Evolutionary conservation across 345 rosid species (phyloP), one percentile per base, ranked within the genome.

Genomic region (Populus tremula): DNA sequence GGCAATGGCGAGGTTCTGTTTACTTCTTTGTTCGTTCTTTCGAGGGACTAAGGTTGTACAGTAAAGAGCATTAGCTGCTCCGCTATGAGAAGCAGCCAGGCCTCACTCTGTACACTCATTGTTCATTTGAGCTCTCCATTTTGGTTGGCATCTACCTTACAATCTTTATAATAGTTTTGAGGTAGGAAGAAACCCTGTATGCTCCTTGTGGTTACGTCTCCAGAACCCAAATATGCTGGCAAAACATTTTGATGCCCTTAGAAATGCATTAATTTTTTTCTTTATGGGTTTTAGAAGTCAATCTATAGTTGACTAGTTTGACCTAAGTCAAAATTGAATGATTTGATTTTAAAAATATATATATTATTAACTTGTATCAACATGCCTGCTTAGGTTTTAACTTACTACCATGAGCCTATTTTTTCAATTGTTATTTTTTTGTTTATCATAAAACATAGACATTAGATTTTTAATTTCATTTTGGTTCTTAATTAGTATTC

Each of bases 31-130:
- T 18, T 47, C 23, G 12, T 31, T 53, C 49, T 25, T 23, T 50
- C 0, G 21, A 38, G 14, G 78, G 41, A 31, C 6, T 2, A 17
- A 62, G 69, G 45, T 29, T 74, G 80, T 75, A 71, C 59, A 71
- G 77, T 71, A 54, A 53, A 70, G 65, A 64, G 63, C 71, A 45
- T 27, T 14, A 53, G 41, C 54, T 38, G 72, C 78, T 67, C 72
- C 41, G 20, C 61, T 7, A 5, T 45, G 25, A 69, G 69, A 54
- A 56, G 77, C 76, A 18, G 49, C 33, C 47, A 59, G 45, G 75
- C 68, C 38, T 66, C 53, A 35, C 68, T 33, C 35, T 56, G 11
- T 16, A 49, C 76, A 45, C 38, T 23, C 53, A 36, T 12, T 13
- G 56, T 36, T 36, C 16, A 12, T 76, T 53, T 17, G 73, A 16